Evolutionary conservation across 1,284 basidiomycete genomes (phyloP), one percentile per base, ranked within the genome.

Genomic region (Cutaneotrichosporon cavernicola): DNA sequence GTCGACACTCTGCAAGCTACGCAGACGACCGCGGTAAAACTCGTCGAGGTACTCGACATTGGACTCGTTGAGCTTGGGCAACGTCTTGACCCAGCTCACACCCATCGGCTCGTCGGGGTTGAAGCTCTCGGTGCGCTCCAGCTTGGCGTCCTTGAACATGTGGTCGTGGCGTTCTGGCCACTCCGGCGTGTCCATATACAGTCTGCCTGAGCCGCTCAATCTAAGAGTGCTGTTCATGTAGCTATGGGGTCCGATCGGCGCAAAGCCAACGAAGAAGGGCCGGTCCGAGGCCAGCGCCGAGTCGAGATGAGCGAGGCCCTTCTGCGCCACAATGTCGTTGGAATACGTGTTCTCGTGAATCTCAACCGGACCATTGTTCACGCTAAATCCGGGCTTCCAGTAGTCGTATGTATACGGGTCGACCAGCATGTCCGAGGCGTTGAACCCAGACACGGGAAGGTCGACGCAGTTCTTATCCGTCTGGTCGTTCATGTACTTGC

Each of bases 321-420:
- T 74, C 30, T 70, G 66, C 4, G 56, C 52, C 14, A 77, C 66
- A 0, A 74, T 56, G 36, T 76, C 75, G 31, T 76, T 77, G 7
- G 69, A 70, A 60, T 77, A 76, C 46, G 69, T 62, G 16, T 65
- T 67, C 0, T 53, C 55, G 60, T 71, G 68, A 14, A 72, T 64
- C 46, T 63, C 66, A 30, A 70, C 71, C 2, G 67, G 68, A 2
- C 69, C 69, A 34, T 68, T 71, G 66, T 70, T 67, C 6, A 66
- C 65, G 8, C 67, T 67, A 57, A 70, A 70, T 2, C 63, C 65
- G 1, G 66, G 65, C 34, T 70, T 71, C 71, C 69, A 72, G 65
- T 76, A 77, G 66, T 73, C 68, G 59, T 77, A 76, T 1, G 76
- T 77, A 53, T 72, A 68, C 0, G 75, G 76, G 64, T 77, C 76